These are phyloP conservation scores for Fusarium sp. DNA, from an alignment of 2,329 filamentous ascomycete genomes.

Conservation along the genomic window DNA sequence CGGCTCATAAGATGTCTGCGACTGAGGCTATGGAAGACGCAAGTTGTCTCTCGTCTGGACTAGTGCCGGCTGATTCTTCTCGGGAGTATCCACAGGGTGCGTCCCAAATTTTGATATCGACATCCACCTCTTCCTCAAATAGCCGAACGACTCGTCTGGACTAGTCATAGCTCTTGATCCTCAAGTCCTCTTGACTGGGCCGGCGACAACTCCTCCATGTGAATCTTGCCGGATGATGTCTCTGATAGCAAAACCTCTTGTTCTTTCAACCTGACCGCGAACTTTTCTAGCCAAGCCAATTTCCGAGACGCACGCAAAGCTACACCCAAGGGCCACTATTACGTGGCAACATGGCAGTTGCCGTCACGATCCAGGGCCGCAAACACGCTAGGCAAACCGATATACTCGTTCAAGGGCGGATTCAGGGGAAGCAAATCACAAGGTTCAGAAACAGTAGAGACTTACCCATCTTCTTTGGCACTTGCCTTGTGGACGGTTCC, in stretches of 20 bases:
- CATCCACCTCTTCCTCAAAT: conserved; percentile 44
- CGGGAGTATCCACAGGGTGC: conserved; percentile 47
- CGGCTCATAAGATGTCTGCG: conserved; percentile 58
- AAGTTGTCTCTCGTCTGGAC: conserved; percentile 49
- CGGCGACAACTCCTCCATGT: conserved; percentile 39
- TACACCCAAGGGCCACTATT: conserved; percentile 35
- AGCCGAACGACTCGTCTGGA: conserved; percentile 37
- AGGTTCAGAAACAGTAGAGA: conserved; percentile 38
- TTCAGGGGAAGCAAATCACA: conserved; percentile 42
- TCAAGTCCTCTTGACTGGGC: conserved; percentile 37
- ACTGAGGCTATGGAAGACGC: conserved; percentile 60
- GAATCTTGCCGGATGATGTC: conserved; percentile 41
- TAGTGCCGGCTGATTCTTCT: conserved; percentile 48
- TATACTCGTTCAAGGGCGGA: conserved; percentile 19
- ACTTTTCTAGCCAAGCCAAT: conserved; percentile 46
- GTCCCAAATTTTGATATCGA: conserved; percentile 41
- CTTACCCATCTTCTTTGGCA: conserved; percentile 66
- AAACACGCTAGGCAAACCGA: conserved; percentile 25
- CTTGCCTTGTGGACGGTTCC: conserved; percentile 66
- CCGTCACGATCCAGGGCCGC: conserved; percentile 34
- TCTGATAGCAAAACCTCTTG: conserved; percentile 40
- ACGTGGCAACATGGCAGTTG: conserved; percentile 32
- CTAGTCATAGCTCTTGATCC: conserved; percentile 43
- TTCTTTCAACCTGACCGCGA: conserved; percentile 44
- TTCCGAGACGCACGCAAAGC: conserved; percentile 39